Percentiles rank a stretch among this genome's conserved stretches.
phyloP scores from a whole-genome alignment of 2,329 filamentous ascomycete genomes.

The Calonectria hawksworthii region DNA sequence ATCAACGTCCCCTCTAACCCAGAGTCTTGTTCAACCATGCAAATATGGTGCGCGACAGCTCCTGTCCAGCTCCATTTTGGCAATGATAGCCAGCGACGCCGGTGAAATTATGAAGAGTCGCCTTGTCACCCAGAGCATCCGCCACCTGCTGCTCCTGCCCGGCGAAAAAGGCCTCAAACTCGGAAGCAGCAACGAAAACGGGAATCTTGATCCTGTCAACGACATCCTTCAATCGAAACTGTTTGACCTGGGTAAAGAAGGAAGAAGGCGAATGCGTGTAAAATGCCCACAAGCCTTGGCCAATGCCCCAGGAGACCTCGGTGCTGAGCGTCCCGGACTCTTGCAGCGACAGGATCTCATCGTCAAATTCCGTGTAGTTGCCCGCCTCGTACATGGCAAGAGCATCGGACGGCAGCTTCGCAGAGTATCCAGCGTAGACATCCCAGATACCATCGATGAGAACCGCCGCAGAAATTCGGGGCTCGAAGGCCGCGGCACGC shows the following conservation, averaged over 20 bases:
- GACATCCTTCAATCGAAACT: constrained; percentile 15
- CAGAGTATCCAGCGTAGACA: constrained; percentile 43
- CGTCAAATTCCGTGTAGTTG: constrained; percentile 20
- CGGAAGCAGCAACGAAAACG: constrained; percentile 25
- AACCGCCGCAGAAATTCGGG: constrained; percentile 55
- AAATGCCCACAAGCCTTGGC: constrained; percentile 31
- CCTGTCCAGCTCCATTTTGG: constrained; percentile 28
- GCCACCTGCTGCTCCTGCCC: constrained; percentile 26
- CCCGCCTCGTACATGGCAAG: constrained; percentile 14
- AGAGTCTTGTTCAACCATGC: constrained; percentile 28
- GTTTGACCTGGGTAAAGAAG: constrained; percentile 13
- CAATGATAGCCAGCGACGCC: constrained; percentile 31
- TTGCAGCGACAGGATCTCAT: background rate
- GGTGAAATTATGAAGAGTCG: constrained; percentile 26
- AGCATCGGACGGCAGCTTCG: constrained; percentile 47
- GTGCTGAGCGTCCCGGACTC: background rate
- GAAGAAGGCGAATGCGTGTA: constrained; percentile 20
- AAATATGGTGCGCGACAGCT: constrained; percentile 22
- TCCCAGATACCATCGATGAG: constrained; percentile 55
- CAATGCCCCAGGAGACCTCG: constrained; percentile 15
- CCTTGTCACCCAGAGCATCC: constrained; percentile 26
- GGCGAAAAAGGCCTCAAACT: constrained; percentile 9
- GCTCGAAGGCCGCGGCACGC: constrained; percentile 60
- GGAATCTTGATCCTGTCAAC: constrained; percentile 26
- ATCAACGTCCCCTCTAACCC: background rate